Evolutionary conservation across 306 rosid genomes (phyloP), one percentile per base, ranked within the genome.

Genomic region (Astragalus glycyphyllos): DNA sequence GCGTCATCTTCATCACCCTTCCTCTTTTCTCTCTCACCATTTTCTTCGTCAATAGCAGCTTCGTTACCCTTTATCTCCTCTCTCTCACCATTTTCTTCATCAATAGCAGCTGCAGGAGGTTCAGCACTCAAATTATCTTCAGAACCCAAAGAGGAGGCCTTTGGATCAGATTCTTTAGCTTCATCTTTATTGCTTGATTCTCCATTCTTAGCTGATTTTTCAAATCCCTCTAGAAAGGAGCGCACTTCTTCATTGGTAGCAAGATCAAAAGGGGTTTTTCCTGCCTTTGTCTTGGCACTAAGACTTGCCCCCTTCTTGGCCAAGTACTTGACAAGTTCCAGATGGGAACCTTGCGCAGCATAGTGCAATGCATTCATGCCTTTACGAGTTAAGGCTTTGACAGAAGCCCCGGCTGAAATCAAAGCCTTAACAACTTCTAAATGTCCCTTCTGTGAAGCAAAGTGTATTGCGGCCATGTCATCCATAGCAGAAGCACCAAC

Each of bases 401-500:
- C 41, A 15, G 86, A 87, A 44, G 87, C 97, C 29, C 98, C 98
- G 0, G 82, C 74, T 0, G 88, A 79, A 66, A 90, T 14, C 35
- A 93, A 82, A 47, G 77, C 81, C 8, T 81, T 83, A 23, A 89
- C 90, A 37, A 79, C 86, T 62, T 87, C 89, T 37, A 93, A 79
- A 80, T 93, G 98, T 47, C 98, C 98, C 83, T 93, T 93, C 44
- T 93, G 97, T 1, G 89, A 83, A 40, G 97, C 98, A 62, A 93
- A 93, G 83, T 93, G 98, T 56, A 93, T 75, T 9, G 98, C 98
- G 0, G 87, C 90, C 98, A 93, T 93, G 81, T 93, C 97, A 60
- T 93, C 98, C 97, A 93, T 87, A 65, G 98, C 98, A 53, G 92
- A 86, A 44, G 96, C 97, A 64, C 92, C 89, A 35, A 84, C 96